Conservation (phyloP, 1,284 basidiomycete genomes). For the Ganoderma multipileum region DNA sequence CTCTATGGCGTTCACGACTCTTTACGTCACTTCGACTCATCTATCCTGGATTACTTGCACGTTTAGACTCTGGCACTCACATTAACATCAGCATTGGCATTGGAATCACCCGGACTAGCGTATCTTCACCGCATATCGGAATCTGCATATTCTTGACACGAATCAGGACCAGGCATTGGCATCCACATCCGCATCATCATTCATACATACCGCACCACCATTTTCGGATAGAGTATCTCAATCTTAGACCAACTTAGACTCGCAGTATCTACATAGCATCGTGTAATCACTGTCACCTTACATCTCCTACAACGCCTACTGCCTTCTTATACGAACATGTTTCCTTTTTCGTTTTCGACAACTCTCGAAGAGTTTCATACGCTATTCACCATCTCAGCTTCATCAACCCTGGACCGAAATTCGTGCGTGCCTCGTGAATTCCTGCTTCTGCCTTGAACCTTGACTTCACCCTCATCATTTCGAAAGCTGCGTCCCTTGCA, state of each 20-base stretch:
- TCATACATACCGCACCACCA: neutral
- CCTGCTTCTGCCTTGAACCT: neutral
- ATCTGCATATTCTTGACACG: neutral
- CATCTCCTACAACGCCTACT: neutral
- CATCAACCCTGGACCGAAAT: neutral
- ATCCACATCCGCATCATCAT: constrained; percentile 3
- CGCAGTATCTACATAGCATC: neutral
- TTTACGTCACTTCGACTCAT: constrained; percentile 2
- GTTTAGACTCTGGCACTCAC: constrained; percentile 11
- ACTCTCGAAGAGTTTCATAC: neutral
- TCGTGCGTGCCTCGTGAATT: neutral
- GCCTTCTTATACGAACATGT: neutral
- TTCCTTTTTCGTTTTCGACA: neutral
- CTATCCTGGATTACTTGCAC: neutral
- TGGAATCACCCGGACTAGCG: constrained; percentile 9
- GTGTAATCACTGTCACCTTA: neutral
- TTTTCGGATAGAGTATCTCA: neutral
- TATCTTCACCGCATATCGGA: constrained; percentile 6
- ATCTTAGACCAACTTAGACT: neutral
- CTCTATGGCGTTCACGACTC: neutral
- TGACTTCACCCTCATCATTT: neutral
- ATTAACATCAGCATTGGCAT: constrained; percentile 11
- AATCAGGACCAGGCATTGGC: neutral
- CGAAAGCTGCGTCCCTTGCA: neutral
- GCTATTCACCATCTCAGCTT: neutral